Base-by-base conservation (phyloP, 441 rosid genomes). In the Jatropha podagrica region DNA sequence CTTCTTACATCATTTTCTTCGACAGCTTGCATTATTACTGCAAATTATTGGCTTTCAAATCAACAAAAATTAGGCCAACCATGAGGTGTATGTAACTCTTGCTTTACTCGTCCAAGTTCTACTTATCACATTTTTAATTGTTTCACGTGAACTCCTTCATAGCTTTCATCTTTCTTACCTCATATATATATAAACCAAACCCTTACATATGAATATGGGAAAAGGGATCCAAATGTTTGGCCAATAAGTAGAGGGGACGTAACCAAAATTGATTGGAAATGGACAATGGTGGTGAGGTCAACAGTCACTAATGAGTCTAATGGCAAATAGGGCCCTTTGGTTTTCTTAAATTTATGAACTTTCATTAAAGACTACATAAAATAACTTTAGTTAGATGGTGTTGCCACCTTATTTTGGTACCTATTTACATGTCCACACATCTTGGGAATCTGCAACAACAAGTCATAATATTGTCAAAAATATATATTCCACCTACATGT, bases 401-500 rank as follows among this genome's bases (percentile, higher is more conserved):
- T 71, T 73, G 77, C 77, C 85, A 78, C 82, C 77, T 62, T 82
- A 73, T 79, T 75, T 76, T 74, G 75, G 74, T 78, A 78, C 84
- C 77, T 63, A 68, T 67, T 70, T 68, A 76, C 65, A 32, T 74
- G 72, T 69, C 78, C 76, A 76, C 65, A 71, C 62, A 69, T 40
- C 51, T 82, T 77, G 83, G 85, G 85, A 86, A 84, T 85, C 85
- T 68, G 75, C 74, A 40, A 62, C 77, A 49, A 72, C 79, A 83
- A 83, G 84, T 59, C 71, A 77, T 82, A 10, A 77, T 82, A 10
- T 12, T 2, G 11, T 74, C 56, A 79, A 79, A 79, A 64, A 72
- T 76, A 82, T 77, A 76, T 78, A 79, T 83, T 76, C 81, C 66
- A 77, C 73, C 59, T 56, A 8, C n/a, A 13, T 52, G 27, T 40